Evolutionary conservation across 2,329 filamentous ascomycete species (phyloP), one percentile per base, ranked within the genome.

Genomic region (Colletotrichum simmondsii): DNA sequence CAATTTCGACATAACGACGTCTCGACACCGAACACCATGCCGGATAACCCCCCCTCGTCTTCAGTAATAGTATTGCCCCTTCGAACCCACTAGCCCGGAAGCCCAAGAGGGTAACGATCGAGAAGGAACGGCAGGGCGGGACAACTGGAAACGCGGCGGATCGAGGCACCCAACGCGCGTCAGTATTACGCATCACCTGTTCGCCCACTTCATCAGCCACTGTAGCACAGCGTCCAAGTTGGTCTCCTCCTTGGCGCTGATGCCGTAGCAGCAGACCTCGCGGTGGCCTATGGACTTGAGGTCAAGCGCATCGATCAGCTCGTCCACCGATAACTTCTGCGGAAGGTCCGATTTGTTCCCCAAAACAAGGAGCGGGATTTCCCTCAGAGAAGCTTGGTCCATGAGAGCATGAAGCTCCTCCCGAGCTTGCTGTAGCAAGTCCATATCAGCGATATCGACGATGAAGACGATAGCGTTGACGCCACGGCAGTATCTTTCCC

Each of bases 391-490:
- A 16, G 93, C 92, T 83, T 97, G 96, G 80, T 92, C 91, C 85
- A 98, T 92, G 71, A 99, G 88, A 49, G 94, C 89, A 83, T 98
- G 97, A 71, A 99, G 92, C 83, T 98, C 97, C 77, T 98, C 95
- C 79, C 93, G 94, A 64, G 97, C 97, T 74, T 95, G 91, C 10
- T 95, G 93, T 72, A 98, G 88, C 70, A 95, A 90, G 65, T 91
- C 90, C 75, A 89, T 88, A 83, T 99, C 97, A 77, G 96, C 95
- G 76, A 97, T 97, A 83, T 99, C 97, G 80, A 98, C 95, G 82
- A 99, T 98, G 85, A 98, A 99, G 76, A 99, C 94, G 78, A 99
- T 98, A 77, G 96, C 96, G 85, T 97, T 98, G 77, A 98, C 97
- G 65, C 95, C 97, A 75, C 95, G 94, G 85, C 97, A 98, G 84